Base-by-base conservation (phyloP, 1,284 basidiomycete genomes). In the Ceratobasidium theobromae region DNA sequence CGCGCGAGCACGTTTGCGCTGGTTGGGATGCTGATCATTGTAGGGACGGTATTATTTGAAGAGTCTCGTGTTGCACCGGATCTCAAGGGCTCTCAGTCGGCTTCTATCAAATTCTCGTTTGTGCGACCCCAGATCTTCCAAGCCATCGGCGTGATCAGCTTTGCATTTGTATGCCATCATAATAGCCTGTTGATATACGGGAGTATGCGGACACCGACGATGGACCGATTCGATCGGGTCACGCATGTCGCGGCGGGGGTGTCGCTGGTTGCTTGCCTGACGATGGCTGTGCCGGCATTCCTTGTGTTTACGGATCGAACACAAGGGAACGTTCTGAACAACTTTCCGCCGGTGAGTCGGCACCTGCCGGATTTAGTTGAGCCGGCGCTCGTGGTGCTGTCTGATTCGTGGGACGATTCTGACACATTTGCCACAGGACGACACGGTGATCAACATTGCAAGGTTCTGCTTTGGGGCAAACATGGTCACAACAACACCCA, bases 401-500 rank as follows among this genome's bases (percentile, higher is more conserved):
- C 35, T 16, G 35, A 38, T 38, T 6, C 35, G 6, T 16, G 35
- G 35, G 35, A 38, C 21, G 45, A 12, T 48, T 14, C 67, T 69
- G 48, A 65, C 52, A 12, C 48, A 18, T n/a, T 5, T 49, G 64
- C 11, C 33, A 12, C 71, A 91, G 88, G 80, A 83, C 71, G 91
- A 95, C 75, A 85, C 87, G 27, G 73, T 96, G 66, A 95, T 96
- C 77, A 96, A 98, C 75, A 82, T 98, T 62, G 96, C 96, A 4
- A 84, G 95, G 23, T 93, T 98, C 72, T 94, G 91, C 73, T 98
- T 99, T 73, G 96, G 96, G 3, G 77, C 96, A 68, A 99, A 99
- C 77, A 99, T 99, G 96, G 96, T 97, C 72, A 97, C 95, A 0
- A 99, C 96, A 0, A 83, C 95, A 18, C 94, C 94, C 0, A 80